Conservation (phyloP, 2,329 filamentous ascomycete species). For the Microdochium trichocladiopsis region DNA sequence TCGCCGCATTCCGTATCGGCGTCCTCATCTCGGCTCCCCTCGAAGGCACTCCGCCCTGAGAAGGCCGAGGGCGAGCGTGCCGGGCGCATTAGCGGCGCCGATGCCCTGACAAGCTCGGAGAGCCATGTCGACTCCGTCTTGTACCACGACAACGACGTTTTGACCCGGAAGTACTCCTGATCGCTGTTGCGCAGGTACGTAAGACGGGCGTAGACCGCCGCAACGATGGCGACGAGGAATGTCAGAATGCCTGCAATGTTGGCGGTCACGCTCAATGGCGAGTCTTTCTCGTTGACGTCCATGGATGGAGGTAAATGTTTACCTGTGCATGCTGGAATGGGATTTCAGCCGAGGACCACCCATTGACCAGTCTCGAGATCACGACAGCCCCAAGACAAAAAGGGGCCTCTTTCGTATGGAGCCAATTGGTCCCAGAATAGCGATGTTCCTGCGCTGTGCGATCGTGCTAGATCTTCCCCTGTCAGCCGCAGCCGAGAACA, state of each 20-base stretch:
- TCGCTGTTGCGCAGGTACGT: slow-evolving; percentile 37
- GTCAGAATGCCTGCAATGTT: slow-evolving; percentile 38
- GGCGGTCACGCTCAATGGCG: slow-evolving; percentile 35
- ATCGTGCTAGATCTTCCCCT: no score
- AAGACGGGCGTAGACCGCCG: slow-evolving; percentile 34
- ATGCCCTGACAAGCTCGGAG: slow-evolving; percentile 28
- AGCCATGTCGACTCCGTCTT: slow-evolving; percentile 41
- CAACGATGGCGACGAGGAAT: slow-evolving; percentile 36
- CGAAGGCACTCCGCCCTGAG: neutral
- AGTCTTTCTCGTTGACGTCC: slow-evolving; percentile 25
- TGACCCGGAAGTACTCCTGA: slow-evolving; percentile 38
- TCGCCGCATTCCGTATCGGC: slow-evolving; percentile 20
- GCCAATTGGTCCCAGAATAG: no score
- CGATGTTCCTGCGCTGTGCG: no score
- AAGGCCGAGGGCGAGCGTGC: neutral
- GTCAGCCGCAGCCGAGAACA: no score
- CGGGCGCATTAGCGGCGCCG: slow-evolving; percentile 10
- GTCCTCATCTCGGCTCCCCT: slow-evolving; percentile 10
- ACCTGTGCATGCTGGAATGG: no score
- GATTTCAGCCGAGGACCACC: no score
- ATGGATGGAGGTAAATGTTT: slow-evolving; percentile 2
- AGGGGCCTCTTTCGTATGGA: no score
- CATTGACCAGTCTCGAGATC: no score
- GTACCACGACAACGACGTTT: slow-evolving; percentile 38
- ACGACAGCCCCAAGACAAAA: no score